Base-by-base conservation (phyloP, 805 yeast species). In the Metschnikowia aberdeeniae region DNA sequence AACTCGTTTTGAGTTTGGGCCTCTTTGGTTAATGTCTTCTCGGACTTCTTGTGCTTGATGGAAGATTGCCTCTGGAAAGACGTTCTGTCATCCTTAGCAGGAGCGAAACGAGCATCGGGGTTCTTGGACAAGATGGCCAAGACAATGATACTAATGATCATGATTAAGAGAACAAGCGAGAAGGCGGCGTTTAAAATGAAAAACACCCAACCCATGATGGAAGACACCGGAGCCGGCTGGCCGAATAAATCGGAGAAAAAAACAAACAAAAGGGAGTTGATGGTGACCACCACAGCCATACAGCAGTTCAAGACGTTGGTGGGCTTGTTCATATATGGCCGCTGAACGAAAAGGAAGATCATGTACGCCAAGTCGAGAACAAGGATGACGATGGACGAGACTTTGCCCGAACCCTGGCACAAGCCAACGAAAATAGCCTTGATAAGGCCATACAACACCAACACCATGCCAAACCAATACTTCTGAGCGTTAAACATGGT, bases 201-300 rank as follows among this genome's bases (percentile, higher is more conserved):
- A 67, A 87, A 90, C 1, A 90, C 75, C 81, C 95, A 85, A 0
- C 95, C 97, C 96, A 90, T 87, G 45, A 90, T 79, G 1, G 96
- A 83, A 11, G 82, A 72, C 10, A 87, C 97, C 7, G 79, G 77
- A 17, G 81, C 82, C 7, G 88, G 82, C 67, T 89, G 96, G 41
- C 84, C 82, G 67, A 86, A 89, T 51, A 90, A 68, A 58, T 85
- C 83, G 3, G 96, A 86, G 61, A 89, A 90, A 72, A 90, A 90
- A 52, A 87, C 61, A 70, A 88, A 90, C 51, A 90, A 74, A 64
- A 89, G 82, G 29, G 97, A 86, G 66, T 90, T 90, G 45, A 89
- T 52, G 6, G 88, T 78, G 29, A 77, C 79, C 22, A 90, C 89
- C 10, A 86, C 76, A 42, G 84, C 75, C 66, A 88, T 84, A 55